These are phyloP conservation scores for Galerina sulciceps DNA, from an alignment of 768 basidiomycete species.

Conservation along the genomic window DNA sequence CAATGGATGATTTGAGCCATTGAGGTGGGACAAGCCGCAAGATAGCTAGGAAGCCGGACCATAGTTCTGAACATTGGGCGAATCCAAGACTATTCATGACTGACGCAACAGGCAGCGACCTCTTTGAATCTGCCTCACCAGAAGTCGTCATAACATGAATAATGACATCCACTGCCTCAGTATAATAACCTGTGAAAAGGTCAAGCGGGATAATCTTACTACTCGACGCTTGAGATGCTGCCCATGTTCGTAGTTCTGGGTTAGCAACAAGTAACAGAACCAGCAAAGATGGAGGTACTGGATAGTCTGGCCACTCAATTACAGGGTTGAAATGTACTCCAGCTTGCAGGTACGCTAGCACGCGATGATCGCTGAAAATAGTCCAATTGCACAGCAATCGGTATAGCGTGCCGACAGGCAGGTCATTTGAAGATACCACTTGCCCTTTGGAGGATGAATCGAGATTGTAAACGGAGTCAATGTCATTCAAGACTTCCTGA, in stretches of 20 bases:
- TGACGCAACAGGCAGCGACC: slow-evolving; percentile 23
- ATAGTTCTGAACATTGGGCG: slow-evolving; percentile 41
- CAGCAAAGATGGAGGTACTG: slow-evolving; percentile 65
- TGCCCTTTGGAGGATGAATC: slow-evolving; percentile 14
- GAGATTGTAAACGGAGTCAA: slow-evolving; percentile 36
- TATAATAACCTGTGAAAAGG: slow-evolving; percentile 52
- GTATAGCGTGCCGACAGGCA: slow-evolving; percentile 56
- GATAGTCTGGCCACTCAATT: slow-evolving; percentile 57
- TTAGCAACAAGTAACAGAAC: slow-evolving; percentile 58
- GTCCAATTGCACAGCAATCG: slow-evolving; percentile 66
- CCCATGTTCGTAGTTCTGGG: slow-evolving; percentile 61
- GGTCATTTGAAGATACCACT: slow-evolving; percentile 33
- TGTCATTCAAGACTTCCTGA: slow-evolving; percentile 49
- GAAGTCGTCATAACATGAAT: slow-evolving; percentile 31
- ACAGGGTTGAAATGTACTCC: slow-evolving; percentile 40
- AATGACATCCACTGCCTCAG: slow-evolving; percentile 46
- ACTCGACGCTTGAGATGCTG: slow-evolving; percentile 46
- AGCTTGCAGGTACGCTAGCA: slow-evolving; percentile 46
- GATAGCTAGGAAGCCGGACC: slow-evolving; percentile 48
- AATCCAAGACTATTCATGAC: slow-evolving; percentile 35
- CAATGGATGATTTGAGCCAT: slow-evolving; percentile 34
- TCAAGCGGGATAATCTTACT: slow-evolving; percentile 51
- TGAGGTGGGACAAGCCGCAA: slow-evolving; percentile 61
- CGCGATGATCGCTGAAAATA: slow-evolving; percentile 53
- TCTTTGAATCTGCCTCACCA: neutral